A percentile compares a stretch with the other conserved stretches of the same genome.
Conservation (phyloP, 495 filamentous ascomycete genomes). For the Xylaria nigripes region DNA sequence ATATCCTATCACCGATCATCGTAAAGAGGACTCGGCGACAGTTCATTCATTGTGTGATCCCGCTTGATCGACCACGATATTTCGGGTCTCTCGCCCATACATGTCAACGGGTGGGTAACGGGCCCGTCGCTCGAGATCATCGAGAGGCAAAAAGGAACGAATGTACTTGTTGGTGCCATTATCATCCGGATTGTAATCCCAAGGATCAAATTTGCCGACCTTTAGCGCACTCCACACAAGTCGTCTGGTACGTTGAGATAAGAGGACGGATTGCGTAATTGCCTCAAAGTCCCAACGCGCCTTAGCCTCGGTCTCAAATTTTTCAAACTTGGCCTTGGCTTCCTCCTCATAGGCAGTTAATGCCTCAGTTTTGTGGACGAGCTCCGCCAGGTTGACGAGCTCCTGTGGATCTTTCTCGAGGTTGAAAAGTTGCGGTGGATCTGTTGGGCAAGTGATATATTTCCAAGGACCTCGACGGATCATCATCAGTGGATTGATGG, state of each 20-base stretch:
- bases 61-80: slow-evolving; percentile 35
- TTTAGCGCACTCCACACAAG: slow-evolving; percentile 68
- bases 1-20: neutral
- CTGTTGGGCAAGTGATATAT: slow-evolving; percentile 70
- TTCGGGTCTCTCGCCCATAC: slow-evolving; percentile 41
- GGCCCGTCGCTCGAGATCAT: slow-evolving; percentile 59
- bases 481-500: slow-evolving; percentile 81
- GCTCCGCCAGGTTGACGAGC: slow-evolving; percentile 55
- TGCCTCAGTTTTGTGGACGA: slow-evolving; percentile 28
- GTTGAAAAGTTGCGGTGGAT: slow-evolving; percentile 73
- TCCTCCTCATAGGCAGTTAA: slow-evolving; percentile 33
- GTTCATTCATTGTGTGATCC: slow-evolving; percentile 38
- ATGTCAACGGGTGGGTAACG: slow-evolving; percentile 57
- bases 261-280: slow-evolving; percentile 60
- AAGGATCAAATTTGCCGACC: slow-evolving; percentile 57
- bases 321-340: slow-evolving; percentile 40
- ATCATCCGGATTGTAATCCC: slow-evolving; percentile 70
- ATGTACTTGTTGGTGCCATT: slow-evolving; percentile 70
- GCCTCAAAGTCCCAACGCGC: slow-evolving; percentile 64
- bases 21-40: neutral
- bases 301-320: slow-evolving; percentile 58
- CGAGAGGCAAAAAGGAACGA: slow-evolving; percentile 57
- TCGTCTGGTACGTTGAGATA: slow-evolving; percentile 61
- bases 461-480: slow-evolving; percentile 78
- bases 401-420: slow-evolving; percentile 65